A percentile compares a stretch with the other conserved stretches of the same genome.
These are phyloP conservation scores for Pezicula carpinea DNA, from an alignment of 2,329 filamentous ascomycete species.

Conservation along the genomic window DNA sequence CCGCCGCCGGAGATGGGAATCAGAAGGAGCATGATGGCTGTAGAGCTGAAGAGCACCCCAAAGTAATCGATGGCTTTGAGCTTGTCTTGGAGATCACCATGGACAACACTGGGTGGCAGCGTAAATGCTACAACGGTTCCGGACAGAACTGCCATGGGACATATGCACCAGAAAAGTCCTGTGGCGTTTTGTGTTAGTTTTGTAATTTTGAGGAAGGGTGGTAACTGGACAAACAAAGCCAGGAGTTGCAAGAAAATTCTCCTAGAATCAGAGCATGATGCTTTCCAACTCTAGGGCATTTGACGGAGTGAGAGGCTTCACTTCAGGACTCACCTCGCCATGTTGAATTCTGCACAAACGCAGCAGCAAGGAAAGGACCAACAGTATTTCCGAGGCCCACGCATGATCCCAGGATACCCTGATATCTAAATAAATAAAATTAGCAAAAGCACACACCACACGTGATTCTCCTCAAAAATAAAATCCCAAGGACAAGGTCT, in stretches of 20 bases:
- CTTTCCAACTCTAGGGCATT: no score
- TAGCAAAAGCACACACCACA: not conserved
- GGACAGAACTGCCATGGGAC: constrained; percentile 43
- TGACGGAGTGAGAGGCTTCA: no score
- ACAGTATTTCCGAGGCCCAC: constrained; percentile 37
- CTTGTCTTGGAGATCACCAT: constrained; percentile 41
- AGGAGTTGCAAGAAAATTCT: no score
- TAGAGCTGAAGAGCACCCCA: constrained; percentile 49
- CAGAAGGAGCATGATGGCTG: constrained; percentile 54
- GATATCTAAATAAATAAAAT: constrained; percentile 28
- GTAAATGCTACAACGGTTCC: constrained; percentile 42
- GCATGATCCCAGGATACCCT: constrained; percentile 37
- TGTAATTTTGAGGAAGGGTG: no score
- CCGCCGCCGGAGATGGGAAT: constrained; percentile 61
- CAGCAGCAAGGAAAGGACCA: constrained; percentile 40
- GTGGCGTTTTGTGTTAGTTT: no score
- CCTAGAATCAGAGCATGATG: no score
- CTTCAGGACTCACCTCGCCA: constrained; percentile 30
- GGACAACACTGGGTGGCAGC: constrained; percentile 47
- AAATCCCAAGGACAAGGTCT: not conserved
- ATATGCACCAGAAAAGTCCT: constrained; percentile 43
- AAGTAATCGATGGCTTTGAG: constrained; percentile 53
- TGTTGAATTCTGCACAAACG: constrained; percentile 31
- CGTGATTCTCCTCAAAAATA: not conserved
- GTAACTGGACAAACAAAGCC: no score